Evolutionary conservation across 129 eudicot species (phyloP), one percentile per base, ranked within the genome.

Genomic region (Calendula officinalis): DNA sequence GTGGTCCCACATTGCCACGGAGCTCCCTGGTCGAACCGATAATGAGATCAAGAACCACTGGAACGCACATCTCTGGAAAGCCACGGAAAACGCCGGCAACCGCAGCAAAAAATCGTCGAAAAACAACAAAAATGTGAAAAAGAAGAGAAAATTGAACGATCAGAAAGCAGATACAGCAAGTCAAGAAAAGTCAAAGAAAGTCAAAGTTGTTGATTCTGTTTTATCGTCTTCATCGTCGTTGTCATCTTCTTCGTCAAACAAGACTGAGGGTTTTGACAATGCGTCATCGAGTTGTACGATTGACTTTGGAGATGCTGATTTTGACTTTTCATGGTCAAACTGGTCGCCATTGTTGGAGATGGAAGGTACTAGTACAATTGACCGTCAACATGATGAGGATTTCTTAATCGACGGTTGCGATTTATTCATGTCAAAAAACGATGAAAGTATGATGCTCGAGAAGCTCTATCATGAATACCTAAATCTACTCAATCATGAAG

Each of bases 11-110:
- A 76, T 76, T 5, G 80, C 80, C 7, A 50, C 56, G 3, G 76
- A 76, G 55, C 66, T 76, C 13, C 66, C 76, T 1, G 80, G 80
- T 32, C 71, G 80, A 38, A 76, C 80, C 4, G 80, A 76, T 16
- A 76, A 76, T 3, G 80, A 76, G 62, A 76, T 76, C 27, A 76
- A 76, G 47, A 76, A 76, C 60, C 67, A 76, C 51, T 76, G 80
- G 80, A 76, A 76, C 47, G 70, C 80, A 13, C 80, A 76, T 59
- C 67, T 76, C 34, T 52, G 66, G 11, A 76, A 62, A 48, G 1
- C 11, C 12, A 15, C 14, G 13, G 51, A 44, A 17, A 58, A 55
- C 56, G 46, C 55, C 37, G 54, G 51, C 42, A 27, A 66, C 58
- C 16, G 44, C 33, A 35, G 10, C 17, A 32, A 49, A 3, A 58